A percentile compares a stretch with the other conserved stretches of the same genome.
phyloP scores from a whole-genome alignment of 2,329 filamentous ascomycete genomes.

The Aureobasidium subglaciale region DNA sequence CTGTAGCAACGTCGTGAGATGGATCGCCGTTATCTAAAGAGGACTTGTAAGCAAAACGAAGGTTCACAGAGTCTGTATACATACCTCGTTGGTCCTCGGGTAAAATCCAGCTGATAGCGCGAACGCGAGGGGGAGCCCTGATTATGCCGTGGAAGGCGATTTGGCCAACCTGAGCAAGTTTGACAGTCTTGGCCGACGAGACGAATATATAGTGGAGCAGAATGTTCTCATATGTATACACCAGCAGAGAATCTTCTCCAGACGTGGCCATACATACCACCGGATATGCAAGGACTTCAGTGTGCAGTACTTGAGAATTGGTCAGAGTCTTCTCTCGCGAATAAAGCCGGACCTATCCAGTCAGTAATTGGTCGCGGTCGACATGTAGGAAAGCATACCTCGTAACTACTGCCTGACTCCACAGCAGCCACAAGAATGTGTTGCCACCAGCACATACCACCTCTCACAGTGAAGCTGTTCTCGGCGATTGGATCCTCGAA shows the following conservation, averaged over 20 bases:
- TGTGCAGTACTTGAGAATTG: conserved; percentile 63
- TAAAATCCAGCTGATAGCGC: conserved; percentile 90
- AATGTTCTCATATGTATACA: conserved; percentile 95
- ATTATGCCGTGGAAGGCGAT: conserved; percentile 97
- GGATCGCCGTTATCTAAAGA: conserved; percentile 73
- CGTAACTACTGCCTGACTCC: conserved; percentile 74
- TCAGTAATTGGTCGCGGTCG: background rate
- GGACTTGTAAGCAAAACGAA: conserved; percentile 18
- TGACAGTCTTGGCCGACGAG: conserved; percentile 62
- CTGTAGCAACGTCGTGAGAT: conserved; percentile 87
- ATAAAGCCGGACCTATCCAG: conserved; percentile 68
- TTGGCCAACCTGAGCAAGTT: conserved; percentile 87
- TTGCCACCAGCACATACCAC: conserved; percentile 98
- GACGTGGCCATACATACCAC: conserved; percentile 86
- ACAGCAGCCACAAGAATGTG: conserved; percentile 90
- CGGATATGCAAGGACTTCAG: conserved; percentile 70
- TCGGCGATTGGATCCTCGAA: conserved; percentile 76
- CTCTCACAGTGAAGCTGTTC: conserved; percentile 84
- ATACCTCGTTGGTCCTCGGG: conserved; percentile 77
- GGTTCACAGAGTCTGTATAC: conserved; percentile 25
- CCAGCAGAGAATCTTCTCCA: conserved; percentile 87
- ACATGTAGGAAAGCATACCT: conserved; percentile 41
- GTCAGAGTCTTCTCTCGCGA: conserved; percentile 78
- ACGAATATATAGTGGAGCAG: conserved; percentile 90
- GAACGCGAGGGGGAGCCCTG: conserved; percentile 81